Percentiles rank a stretch among this genome's conserved stretches.
Evolutionary conservation across 768 basidiomycete genomes (phyloP).

Genomic region (Trametes gibbosa): DNA sequence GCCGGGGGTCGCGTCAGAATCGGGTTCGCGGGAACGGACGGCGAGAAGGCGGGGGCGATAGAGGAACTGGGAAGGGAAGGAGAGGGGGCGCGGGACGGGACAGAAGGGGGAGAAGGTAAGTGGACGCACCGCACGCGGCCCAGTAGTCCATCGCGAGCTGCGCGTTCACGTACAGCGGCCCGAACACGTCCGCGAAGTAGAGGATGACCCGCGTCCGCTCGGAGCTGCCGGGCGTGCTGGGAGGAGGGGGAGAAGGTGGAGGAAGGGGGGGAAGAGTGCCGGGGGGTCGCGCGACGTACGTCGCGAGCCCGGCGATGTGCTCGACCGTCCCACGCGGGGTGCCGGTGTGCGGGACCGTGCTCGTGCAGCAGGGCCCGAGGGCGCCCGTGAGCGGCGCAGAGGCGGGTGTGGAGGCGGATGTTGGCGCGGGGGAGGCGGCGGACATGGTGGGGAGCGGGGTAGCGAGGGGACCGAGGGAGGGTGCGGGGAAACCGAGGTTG

Average conservation of each 20-base stretch:
- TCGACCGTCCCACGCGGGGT: slow-evolving; percentile 36
- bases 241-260: too few species aligned
- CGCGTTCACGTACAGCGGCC: slow-evolving; percentile 56
- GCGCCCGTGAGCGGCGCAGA: slow-evolving; percentile 7
- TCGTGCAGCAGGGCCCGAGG: slow-evolving; percentile 49
- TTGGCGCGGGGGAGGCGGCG: background rate
- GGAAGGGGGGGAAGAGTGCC: too few species aligned
- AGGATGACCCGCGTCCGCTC: slow-evolving; percentile 42
- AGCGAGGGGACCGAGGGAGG: background rate
- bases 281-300: slow-evolving; percentile 56
- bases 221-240: background rate
- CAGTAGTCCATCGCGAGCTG: slow-evolving; percentile 64
- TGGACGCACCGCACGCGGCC: slow-evolving; percentile 49
- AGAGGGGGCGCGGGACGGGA: too few species aligned
- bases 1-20: background rate
- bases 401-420: background rate
- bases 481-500: background rate
- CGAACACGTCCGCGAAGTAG: slow-evolving; percentile 58
- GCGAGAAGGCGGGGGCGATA: too few species aligned
- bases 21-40: too few species aligned
- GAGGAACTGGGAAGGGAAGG: too few species aligned
- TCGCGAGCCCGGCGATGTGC: slow-evolving; percentile 42
- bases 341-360: slow-evolving; percentile 44
- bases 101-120: background rate
- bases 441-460: background rate